Percentiles rank a stretch among this genome's conserved stretches.
phyloP scores from a whole-genome alignment of 352 stramenopile species.

The Phytopythium mirpurense region DNA sequence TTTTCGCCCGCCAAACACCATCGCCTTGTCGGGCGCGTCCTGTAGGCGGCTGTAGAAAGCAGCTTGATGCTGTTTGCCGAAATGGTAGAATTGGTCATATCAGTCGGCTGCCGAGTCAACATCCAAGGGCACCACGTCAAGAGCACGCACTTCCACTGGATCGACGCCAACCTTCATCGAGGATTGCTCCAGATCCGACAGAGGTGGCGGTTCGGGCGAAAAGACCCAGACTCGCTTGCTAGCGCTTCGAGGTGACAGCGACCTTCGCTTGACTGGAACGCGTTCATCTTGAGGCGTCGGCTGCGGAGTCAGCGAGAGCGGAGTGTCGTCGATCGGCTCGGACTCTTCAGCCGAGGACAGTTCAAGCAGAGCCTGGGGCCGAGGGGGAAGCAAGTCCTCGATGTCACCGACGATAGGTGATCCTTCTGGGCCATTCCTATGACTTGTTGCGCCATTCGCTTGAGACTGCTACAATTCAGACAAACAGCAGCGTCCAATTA shows the following conservation, averaged over 20 bases:
- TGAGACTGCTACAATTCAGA: background rate
- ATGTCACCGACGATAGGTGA: slow-evolving; percentile 42
- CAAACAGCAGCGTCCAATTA: background rate
- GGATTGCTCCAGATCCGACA: slow-evolving; percentile 36
- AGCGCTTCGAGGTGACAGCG: slow-evolving; percentile 7
- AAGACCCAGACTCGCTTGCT: slow-evolving; percentile 46
- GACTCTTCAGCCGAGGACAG: slow-evolving; percentile 35
- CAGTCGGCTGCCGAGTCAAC: too few species aligned
- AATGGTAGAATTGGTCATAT: background rate
- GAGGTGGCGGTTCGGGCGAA: slow-evolving; percentile 29
- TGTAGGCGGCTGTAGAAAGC: slow-evolving; percentile 47
- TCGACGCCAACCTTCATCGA: slow-evolving; percentile 37
- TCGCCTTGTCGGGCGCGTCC: slow-evolving; percentile 66
- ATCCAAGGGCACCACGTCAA: background rate
- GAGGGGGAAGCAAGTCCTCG: slow-evolving; percentile 55
- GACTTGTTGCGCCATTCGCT: background rate
- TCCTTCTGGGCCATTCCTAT: slow-evolving; percentile 18
- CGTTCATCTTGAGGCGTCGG: slow-evolving; percentile 16
- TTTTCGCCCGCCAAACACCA: slow-evolving; percentile 73
- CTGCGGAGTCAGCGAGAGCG: slow-evolving; percentile 47
- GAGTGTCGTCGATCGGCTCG: slow-evolving; percentile 25
- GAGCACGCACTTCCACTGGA: slow-evolving; percentile 18
- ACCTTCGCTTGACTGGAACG: slow-evolving; percentile 1
- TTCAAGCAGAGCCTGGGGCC: slow-evolving; percentile 20
- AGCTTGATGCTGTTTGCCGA: slow-evolving; percentile 27